Evolutionary conservation across 139 green algal genomes (phyloP), one percentile per base, ranked within the genome.

Genomic region (Penium margaritaceum): DNA sequence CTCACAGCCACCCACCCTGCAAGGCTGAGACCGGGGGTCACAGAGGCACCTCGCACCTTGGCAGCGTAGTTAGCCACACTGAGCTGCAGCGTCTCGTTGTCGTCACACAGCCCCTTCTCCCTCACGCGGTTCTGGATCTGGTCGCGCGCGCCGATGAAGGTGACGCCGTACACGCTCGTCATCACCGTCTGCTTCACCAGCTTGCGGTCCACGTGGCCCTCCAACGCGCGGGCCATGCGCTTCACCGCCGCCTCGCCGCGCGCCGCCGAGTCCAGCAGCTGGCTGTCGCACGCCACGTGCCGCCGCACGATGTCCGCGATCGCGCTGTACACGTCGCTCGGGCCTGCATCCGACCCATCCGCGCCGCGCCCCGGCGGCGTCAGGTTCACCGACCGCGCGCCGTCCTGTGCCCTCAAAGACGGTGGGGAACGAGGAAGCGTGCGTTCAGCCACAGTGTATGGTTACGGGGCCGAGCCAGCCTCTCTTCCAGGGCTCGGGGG

Each of bases 161-260:
- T 98, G 3, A 98, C 93, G 41, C 94, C 94, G 53, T 98, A 98
- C 64, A 98, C 93, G 29, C 87, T 92, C 6, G 93, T 98, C 94
- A 98, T 98, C 1, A 98, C 94, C n/a, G 92, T 98, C 84, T 98
- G 94, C 82, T 97, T 97, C 32, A 98, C 93, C 33, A 98, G 84
- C 86, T 98, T 98, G 30, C 94, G 88, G 76, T 98, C 88, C 0
- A 98, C 84, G 36, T 85, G 62, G n/a, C 79, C 72, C 3, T 36
- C 1, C 61, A 90, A 46, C 67, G 58, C 27, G 34, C 30, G 47
- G n/a, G 30, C 47, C n/a, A n/a, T 24, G 15, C 47, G 47, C 47
- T 24, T 60, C 47, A n/a, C 37, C 15, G 87, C 86, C n/a, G n/a
- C n/a, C n/a, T n/a, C n/a, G n/a, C n/a, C n/a, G n/a, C n/a, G n/a